These are phyloP conservation scores for Pichia nanzhaoensis DNA, from an alignment of 805 yeast genomes.

Conservation along the genomic window DNA sequence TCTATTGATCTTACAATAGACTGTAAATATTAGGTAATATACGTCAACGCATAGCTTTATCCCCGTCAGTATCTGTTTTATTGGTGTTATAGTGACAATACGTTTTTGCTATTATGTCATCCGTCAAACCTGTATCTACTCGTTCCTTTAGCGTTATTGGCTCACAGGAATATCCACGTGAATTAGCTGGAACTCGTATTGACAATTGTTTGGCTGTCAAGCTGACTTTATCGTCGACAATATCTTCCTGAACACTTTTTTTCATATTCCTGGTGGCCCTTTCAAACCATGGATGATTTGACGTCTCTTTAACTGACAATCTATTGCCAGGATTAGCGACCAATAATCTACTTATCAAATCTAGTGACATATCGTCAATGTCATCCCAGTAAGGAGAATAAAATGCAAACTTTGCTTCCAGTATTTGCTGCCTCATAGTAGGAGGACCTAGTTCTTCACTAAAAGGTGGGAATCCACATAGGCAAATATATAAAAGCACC, in stretches of 20 bases:
- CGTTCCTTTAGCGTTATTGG: slow-evolving; percentile 26
- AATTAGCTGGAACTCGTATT: slow-evolving; percentile 21
- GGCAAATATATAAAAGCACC: slow-evolving; percentile 67
- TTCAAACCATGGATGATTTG: slow-evolving; percentile 40
- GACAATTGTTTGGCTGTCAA: slow-evolving; percentile 16
- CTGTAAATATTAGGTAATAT: background rate
- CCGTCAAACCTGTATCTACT: slow-evolving; percentile 20
- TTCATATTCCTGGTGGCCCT: background rate
- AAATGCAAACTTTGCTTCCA: slow-evolving; percentile 61
- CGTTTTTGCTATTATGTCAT: slow-evolving; percentile 19
- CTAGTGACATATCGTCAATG: slow-evolving; percentile 57
- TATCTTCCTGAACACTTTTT: background rate
- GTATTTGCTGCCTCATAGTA: slow-evolving; percentile 65
- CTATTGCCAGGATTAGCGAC: slow-evolving; percentile 46
- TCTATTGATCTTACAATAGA: too few relatives aligned
- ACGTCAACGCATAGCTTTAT: slow-evolving; percentile 3
- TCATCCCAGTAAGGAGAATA: slow-evolving; percentile 78
- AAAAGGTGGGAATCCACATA: slow-evolving; percentile 82
- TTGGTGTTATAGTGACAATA: slow-evolving; percentile 1
- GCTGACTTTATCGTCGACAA: slow-evolving; percentile 5
- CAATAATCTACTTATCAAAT: slow-evolving; percentile 55
- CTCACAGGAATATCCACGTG: slow-evolving; percentile 21
- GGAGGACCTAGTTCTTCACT: slow-evolving; percentile 81
- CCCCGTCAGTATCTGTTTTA: slow-evolving; percentile 6
- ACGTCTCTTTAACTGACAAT: slow-evolving; percentile 34